These are phyloP conservation scores for Epichloe elymi DNA, from an alignment of 2,329 filamentous ascomycete genomes.

Conservation along the genomic window DNA sequence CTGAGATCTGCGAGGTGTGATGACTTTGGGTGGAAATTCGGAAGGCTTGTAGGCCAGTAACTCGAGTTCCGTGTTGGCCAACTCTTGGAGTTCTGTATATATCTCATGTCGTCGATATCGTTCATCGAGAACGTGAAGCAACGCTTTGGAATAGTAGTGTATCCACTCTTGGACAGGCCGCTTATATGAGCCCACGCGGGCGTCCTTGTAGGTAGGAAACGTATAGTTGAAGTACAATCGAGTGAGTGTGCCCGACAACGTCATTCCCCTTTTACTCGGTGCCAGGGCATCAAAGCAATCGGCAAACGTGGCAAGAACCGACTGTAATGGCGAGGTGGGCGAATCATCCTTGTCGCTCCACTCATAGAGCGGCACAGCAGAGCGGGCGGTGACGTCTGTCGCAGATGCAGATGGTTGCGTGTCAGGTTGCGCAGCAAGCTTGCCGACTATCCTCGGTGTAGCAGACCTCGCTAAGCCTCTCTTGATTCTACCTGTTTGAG, in stretches of 20 bases:
- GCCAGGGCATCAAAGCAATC: conserved; percentile 7
- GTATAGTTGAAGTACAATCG: conserved; percentile 21
- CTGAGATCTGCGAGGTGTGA: conserved; percentile 12
- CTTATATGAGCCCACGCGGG: conserved; percentile 22
- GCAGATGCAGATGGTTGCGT: background rate
- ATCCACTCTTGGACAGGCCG: conserved; percentile 29
- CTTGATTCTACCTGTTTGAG: background rate
- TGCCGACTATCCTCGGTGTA: background rate
- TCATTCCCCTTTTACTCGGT: conserved; percentile 13
- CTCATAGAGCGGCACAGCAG: conserved; percentile 1
- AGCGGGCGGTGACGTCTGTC: background rate
- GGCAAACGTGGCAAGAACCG: conserved; percentile 16
- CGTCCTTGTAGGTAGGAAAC: conserved; percentile 16
- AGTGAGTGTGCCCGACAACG: conserved; percentile 11
- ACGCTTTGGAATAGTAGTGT: conserved; percentile 29
- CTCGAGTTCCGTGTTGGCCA: conserved; percentile 14
- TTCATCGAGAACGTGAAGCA: conserved; percentile 23
- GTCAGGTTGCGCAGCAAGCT: background rate
- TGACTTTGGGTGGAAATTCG: conserved; percentile 14
- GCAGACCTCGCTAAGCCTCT: background rate
- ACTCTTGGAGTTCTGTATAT: conserved; percentile 21
- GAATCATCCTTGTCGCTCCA: background rate
- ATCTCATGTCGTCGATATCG: conserved; percentile 21
- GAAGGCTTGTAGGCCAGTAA: conserved; percentile 15
- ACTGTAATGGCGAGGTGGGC: conserved; percentile 12